Base-by-base conservation (phyloP, 1,139 yeast genomes). In the Zygotorulaspora mrakii region DNA sequence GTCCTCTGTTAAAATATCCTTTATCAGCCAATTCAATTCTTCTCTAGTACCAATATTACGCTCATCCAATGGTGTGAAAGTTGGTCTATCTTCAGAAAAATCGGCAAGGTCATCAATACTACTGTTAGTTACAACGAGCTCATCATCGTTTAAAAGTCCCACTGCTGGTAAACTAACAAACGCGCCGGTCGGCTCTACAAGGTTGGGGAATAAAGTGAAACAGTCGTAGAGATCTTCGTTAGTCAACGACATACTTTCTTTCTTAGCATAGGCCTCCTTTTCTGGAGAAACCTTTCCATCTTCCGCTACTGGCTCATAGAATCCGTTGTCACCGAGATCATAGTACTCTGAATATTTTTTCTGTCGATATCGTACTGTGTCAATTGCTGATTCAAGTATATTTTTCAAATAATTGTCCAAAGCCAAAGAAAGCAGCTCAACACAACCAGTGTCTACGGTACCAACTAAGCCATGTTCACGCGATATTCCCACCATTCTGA, bases 401-500 rank as follows among this genome's bases (percentile, higher is more conserved):
- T 77, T 77, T 53, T 83, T 83, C 45, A 91, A 64, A 63, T 88
- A 91, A 30, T 76, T 70, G 55, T 89, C 96, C 31, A 91, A 66
- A 0, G 96, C 96, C 9, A 84, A 66, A 18, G 81, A 69, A 49
- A 89, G 62, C n/a, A 91, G 69, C 46, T 88, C 95, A 21, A 86
- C 75, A 2, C 84, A 86, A 12, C 78, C 81, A 10, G 79, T 71
- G 39, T 79, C 82, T 13, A 89, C 69, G 7, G 82, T 80, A 0
- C 95, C 95, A 0, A 91, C 73, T n/a, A 91, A 67, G 0, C 98
- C 98, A 58, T 88, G 79, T 55, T 91, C 98, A 55, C 96, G 72
- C 55, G 94, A 84, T 4, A 83, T 80, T 62, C 95, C 94, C 27
- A 82, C 66, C 70, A 91, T 79, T 38, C 91, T 72, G 24, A 80